Conservation (phyloP, 2,329 filamentous ascomycete genomes). For the Scolecobasidium constrictum region DNA sequence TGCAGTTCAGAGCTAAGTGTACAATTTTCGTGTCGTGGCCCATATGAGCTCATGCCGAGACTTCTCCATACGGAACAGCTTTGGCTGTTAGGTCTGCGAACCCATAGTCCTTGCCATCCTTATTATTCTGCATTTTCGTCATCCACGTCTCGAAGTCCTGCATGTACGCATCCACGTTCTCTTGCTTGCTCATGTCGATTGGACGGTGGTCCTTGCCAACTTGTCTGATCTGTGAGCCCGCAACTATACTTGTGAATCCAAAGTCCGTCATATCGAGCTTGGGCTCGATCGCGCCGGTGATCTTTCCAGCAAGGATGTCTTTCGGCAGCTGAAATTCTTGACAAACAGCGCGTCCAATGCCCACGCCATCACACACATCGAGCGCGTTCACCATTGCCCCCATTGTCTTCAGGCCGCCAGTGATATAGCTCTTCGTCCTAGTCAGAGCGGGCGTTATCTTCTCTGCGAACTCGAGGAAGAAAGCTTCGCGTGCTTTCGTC, state of each 20-base stretch:
- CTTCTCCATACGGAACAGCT: conserved; percentile 25
- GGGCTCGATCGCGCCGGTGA: conserved; percentile 36
- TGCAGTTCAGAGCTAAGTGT: no score
- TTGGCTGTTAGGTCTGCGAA: conserved; percentile 33
- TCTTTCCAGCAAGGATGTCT: conserved; percentile 35
- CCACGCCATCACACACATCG: conserved; percentile 44
- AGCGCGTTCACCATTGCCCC: conserved; percentile 49
- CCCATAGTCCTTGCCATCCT: conserved; percentile 29
- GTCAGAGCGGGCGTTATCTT: conserved; percentile 35
- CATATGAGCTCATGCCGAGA: no score
- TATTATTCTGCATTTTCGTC: conserved; percentile 28
- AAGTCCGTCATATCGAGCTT: conserved; percentile 43
- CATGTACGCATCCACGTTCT: conserved; percentile 37
- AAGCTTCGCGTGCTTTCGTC: conserved; percentile 45
- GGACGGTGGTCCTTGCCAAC: conserved; percentile 43
- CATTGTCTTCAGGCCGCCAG: conserved; percentile 45
- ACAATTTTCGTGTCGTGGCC: no score
- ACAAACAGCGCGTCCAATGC: conserved; percentile 42
- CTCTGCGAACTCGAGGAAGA: conserved; percentile 51
- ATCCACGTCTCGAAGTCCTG: conserved; percentile 34
- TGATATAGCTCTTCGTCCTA: conserved; percentile 48
- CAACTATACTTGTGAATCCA: conserved; percentile 33
- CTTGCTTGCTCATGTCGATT: conserved; percentile 38
- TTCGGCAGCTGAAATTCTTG: conserved; percentile 39
- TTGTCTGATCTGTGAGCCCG: conserved; percentile 41